These are phyloP conservation scores for Silene coronaria DNA, from an alignment of 179 eudicot species.

Conservation along the genomic window DNA sequence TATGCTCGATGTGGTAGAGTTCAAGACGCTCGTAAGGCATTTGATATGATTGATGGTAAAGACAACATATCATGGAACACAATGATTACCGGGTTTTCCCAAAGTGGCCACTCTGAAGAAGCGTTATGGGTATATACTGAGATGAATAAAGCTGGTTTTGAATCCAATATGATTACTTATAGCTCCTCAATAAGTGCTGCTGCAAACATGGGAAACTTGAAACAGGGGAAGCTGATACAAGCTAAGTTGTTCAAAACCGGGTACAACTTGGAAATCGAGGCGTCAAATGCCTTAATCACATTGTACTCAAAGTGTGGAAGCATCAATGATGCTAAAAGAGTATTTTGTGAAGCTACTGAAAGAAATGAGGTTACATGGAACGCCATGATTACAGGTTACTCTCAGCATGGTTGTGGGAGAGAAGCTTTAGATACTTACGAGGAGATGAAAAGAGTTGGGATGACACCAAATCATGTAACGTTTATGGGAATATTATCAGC, in stretches of 20 bases:
- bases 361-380: constrained; percentile 82
- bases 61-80: constrained; percentile 40
- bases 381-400: constrained; percentile 83
- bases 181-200: constrained; percentile 47
- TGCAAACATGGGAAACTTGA: constrained; percentile 34
- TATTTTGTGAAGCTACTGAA: constrained; percentile 34
- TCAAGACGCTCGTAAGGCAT: constrained; percentile 31
- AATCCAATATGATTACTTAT: constrained; percentile 33
- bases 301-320: constrained; percentile 43
- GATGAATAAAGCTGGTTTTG: constrained; percentile 40
- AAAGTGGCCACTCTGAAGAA: constrained; percentile 30
- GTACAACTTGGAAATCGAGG: constrained; percentile 34
- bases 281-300: constrained; percentile 43
- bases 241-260: constrained; percentile 40
- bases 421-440: constrained; percentile 36
- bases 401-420: constrained; percentile 80
- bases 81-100: constrained; percentile 36
- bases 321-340: constrained; percentile 39
- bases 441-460: constrained; percentile 37
- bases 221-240: constrained; percentile 41
- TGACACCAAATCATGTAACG: constrained; percentile 38
- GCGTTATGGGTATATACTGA: constrained; percentile 29
- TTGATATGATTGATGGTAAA: constrained; percentile 27
- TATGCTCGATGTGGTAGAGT: constrained; percentile 46
- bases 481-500: constrained; percentile 46